Evolutionary conservation across 192 early-diverging fungal species (phyloP), one percentile per base, ranked within the genome.

Genomic region (Allomyces macrogynus): DNA sequence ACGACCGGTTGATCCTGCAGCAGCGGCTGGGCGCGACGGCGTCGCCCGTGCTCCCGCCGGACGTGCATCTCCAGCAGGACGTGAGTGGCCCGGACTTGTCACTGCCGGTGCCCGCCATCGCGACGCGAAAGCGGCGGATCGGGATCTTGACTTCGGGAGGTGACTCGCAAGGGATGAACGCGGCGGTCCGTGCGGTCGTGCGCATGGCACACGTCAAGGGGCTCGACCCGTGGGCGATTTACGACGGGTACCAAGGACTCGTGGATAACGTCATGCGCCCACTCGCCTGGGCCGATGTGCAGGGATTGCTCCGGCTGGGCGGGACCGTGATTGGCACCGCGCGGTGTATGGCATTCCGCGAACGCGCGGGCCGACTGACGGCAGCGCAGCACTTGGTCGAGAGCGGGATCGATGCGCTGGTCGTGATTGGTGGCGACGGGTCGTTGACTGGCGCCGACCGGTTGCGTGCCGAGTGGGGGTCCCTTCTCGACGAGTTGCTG

Each of bases 131-230:
- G 74, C 86, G 32, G 32, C 32, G 84, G 71, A 92, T 98, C 77
- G 95, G 89, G 26, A 81, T 98, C 26, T 72, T 98, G 43, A 98
- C 95, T 12, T 88, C 86, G 43, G 95, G 95, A 32, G 95, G 95
- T 40, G 95, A 98, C 71, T 86, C 89, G 12, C 88, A 86, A n/a
- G 95, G 95, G 25, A 98, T 98, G 95, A 98, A 98, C 69, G 87
- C 95, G 24, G 87, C 86, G 24, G 95, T 98, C 26, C 79, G 95
- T 24, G 83, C 87, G 10, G 88, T 95, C 24, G 92, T 93, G 16
- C 83, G 95, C 25, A 85, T 90, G 68, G 85, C 89, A 1, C 85
- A 95, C 67, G 78, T 86, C 22, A 79, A 83, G 23, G 87, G 81
- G 10, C 93, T 90, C 73, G 77, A 87, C 25, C 86, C 91, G 3